These are phyloP conservation scores for Reticulascus tulasneorum DNA, from an alignment of 2,329 filamentous ascomycete genomes.

Conservation along the genomic window DNA sequence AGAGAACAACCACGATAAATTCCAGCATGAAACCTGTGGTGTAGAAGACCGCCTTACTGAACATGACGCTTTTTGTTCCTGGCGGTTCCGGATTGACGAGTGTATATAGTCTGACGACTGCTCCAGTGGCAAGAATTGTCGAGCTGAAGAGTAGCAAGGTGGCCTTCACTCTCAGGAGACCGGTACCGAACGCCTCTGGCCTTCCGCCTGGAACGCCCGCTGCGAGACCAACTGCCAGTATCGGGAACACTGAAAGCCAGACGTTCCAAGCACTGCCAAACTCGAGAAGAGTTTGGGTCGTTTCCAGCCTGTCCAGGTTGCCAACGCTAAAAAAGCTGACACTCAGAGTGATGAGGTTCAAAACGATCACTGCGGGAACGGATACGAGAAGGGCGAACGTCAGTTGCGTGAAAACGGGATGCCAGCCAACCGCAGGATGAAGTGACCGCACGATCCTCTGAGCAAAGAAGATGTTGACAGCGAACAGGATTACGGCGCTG, in stretches of 20 bases:
- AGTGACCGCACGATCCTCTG: slow-evolving; percentile 34
- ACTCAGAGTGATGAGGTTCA: slow-evolving; percentile 24
- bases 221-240: slow-evolving; percentile 18
- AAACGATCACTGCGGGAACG: slow-evolving; percentile 22
- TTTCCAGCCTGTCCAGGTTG: slow-evolving; percentile 11
- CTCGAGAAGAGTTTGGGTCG: slow-evolving; percentile 13
- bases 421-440: slow-evolving; percentile 32
- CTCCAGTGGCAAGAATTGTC: slow-evolving; percentile 15
- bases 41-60: slow-evolving; percentile 29
- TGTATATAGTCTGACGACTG: slow-evolving; percentile 19
- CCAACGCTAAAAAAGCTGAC: slow-evolving; percentile 21
- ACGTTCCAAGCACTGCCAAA: slow-evolving; percentile 18
- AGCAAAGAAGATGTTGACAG: slow-evolving; percentile 34
- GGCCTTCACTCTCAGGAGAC: slow-evolving; percentile 23
- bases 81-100: slow-evolving; percentile 20
- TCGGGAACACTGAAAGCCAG: slow-evolving; percentile 17
- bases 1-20: slow-evolving; percentile 20
- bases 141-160: slow-evolving; percentile 20
- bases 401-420: slow-evolving; percentile 19
- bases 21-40: slow-evolving; percentile 29
- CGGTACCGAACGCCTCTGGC: slow-evolving; percentile 27
- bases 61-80: slow-evolving; percentile 21
- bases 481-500: slow-evolving; percentile 29
- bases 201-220: slow-evolving; percentile 22
- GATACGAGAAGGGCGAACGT: slow-evolving; percentile 21